Evolutionary conservation across 176 grass and related monocot genomes (phyloP), one percentile per base, ranked within the genome.

Genomic region (Oryza rufipogon): DNA sequence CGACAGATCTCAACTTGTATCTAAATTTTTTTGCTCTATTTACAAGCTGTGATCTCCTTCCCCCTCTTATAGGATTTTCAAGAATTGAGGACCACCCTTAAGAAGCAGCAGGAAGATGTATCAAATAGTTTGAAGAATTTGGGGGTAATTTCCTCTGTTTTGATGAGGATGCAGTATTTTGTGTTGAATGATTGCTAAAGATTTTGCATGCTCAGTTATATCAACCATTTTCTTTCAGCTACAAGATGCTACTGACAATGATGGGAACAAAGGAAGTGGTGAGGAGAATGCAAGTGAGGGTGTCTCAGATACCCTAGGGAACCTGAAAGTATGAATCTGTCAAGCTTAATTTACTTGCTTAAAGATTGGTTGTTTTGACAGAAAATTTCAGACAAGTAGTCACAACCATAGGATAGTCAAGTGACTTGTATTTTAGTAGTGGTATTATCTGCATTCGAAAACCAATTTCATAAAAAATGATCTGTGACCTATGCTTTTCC

Each of bases 31-130:
- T 54, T 47, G 72, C 77, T 54, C 12, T 11, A 77, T 72, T 78
- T 22, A 12, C 83, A 76, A 76, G 76, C 36, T 68, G 16, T 76
- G 65, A 15, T 91, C 48, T 75, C 25, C 47, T 78, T 87, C 84
- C 63, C 30, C 15, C 19, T 22, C 66, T 78, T 80, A 4, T 83
- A 96, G 96, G 93, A 96, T 64, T 99, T 99, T 74, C 88, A 94
- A 92, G 96, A 99, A 81, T 65, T 99, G 78, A 92, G 90, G 81
- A 92, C 88, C 70, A 94, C 93, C 41, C 93, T 99, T 74, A 92
- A 96, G 80, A 96, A 94, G 72, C 96, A 99, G 85, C 96, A 99
- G 80, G 93, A 94, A 75, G 96, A 99, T 89, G 96, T 99, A 39
- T 72, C 91, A 58, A 33, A 86, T 85, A 99, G 93, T 87, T 87